phyloP scores from a whole-genome alignment of 768 basidiomycete genomes.

The Cystofilobasidium bisporidii region DNA sequence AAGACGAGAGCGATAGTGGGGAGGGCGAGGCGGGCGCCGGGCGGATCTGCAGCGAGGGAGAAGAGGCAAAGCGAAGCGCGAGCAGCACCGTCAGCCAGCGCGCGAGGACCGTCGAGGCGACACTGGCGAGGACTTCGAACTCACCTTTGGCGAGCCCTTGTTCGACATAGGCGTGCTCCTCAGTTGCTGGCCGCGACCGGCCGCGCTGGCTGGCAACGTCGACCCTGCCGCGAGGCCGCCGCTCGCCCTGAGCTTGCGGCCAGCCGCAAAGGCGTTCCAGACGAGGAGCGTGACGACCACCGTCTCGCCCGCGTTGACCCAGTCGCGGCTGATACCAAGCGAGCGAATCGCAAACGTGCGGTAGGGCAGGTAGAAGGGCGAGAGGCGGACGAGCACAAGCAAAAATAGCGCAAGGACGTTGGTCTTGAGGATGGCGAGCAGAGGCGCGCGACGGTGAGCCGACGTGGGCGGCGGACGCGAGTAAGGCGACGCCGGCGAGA shows the following conservation, averaged over 20 bases:
- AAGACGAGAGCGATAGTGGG: not conserved
- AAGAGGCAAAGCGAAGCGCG: not conserved
- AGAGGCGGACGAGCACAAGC: not conserved
- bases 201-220: not conserved
- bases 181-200: not conserved
- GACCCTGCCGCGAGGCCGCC: not conserved
- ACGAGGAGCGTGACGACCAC: conserved; percentile 5
- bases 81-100: not conserved
- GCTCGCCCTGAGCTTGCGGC: not conserved
- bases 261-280: conserved; percentile 6
- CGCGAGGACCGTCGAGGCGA: not conserved
- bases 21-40: not conserved
- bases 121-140: not conserved
- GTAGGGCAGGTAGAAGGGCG: conserved; percentile 7
- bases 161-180: not conserved
- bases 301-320: conserved; percentile 5
- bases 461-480: conserved; percentile 10
- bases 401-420: not conserved
- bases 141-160: conserved; percentile 4
- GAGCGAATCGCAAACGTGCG: not conserved
- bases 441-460: conserved; percentile 1
- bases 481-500: conserved; percentile 8
- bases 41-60: not conserved
- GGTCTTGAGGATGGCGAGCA: conserved; percentile 10
- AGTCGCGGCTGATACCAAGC: not conserved